These are phyloP conservation scores for Exophiala spinifera DNA, from an alignment of 2,329 filamentous ascomycete genomes.

Conservation along the genomic window DNA sequence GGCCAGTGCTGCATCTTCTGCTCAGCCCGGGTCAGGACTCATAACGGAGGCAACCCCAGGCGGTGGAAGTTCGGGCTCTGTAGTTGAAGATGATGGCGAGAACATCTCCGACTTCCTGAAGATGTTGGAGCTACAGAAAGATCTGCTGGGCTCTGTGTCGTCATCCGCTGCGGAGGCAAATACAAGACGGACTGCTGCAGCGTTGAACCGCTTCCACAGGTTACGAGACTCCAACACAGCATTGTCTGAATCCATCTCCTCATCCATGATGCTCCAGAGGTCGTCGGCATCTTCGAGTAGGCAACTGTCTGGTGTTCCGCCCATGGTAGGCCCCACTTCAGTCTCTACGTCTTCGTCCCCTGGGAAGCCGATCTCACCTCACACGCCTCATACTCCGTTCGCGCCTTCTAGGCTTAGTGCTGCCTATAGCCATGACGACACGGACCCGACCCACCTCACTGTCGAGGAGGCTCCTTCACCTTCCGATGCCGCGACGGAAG, in stretches of 20 bases:
- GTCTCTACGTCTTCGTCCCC: conserved; percentile 85
- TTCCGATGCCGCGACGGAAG: conserved; percentile 38
- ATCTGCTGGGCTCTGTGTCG: conserved; percentile 67
- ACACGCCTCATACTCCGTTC: conserved; percentile 88
- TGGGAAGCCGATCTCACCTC: conserved; percentile 82
- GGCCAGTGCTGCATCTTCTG: conserved; percentile 51
- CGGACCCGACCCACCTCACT: conserved; percentile 33
- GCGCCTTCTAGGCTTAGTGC: conserved; percentile 92
- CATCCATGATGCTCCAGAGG: conserved; percentile 78
- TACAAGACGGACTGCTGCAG: conserved; percentile 71
- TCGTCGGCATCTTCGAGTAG: conserved; percentile 76
- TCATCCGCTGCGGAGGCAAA: conserved; percentile 60
- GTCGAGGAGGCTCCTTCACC: conserved; percentile 32
- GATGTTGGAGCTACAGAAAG: conserved; percentile 80
- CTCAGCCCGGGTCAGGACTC: conserved; percentile 72
- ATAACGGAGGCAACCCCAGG: conserved; percentile 62
- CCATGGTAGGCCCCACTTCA: conserved; percentile 62
- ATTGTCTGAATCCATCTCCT: conserved; percentile 89
- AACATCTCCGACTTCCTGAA: conserved; percentile 93
- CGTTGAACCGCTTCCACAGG: conserved; percentile 78
- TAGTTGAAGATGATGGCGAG: conserved; percentile 73
- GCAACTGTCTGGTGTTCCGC: conserved; percentile 63
- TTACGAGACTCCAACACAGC: conserved; percentile 88
- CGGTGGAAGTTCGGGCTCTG: conserved; percentile 61
- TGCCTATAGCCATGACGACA: conserved; percentile 55